Evolutionary conservation across 1,284 basidiomycete genomes (phyloP), one percentile per base, ranked within the genome.

Genomic region (Cutaneotrichosporon mucoides): DNA sequence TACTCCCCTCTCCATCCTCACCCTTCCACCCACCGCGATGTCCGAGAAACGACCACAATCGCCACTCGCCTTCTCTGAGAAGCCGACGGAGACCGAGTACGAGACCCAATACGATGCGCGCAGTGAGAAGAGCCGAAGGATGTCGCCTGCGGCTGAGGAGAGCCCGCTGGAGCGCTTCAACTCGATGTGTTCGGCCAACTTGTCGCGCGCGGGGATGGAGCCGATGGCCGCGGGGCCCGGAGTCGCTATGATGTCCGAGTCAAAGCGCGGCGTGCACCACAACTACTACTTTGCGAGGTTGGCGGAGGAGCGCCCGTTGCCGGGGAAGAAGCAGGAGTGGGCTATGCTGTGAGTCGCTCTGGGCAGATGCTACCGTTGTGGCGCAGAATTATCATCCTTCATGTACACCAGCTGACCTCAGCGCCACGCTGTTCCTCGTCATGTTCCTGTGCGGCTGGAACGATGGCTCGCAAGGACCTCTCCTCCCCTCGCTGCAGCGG

Each of bases 391-490:
- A n/a, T n/a, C n/a, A n/a, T n/a, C n/a, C n/a, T 44, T 6, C 12
- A 6, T 9, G 16, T 40, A 15, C 38, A 33, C 24, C 24, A 11
- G 44, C 59, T 61, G 38, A 65, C 53, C 6, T 15, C 36, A 70
- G 69, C 36, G 55, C 41, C 2, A 65, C 68, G 0, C 55, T 74
- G 11, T 76, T 69, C 60, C 52, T 70, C 42, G 68, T 72, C 44
- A 75, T 76, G 72, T 72, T 76, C 51, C 53, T 84, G 11, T 75
- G 78, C 4, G 85, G 85, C 6, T 86, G 84, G 84, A 86, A 85
- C 67, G 85, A 86, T 67, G 82, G 82, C 1, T 81, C 82, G 10
- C 81, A 82, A n/a, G 85, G 85, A 0, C 84, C 85, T 3, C 73
- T 86, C 12, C 70, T 86, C 1, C 85, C 84, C n/a, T 76, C 79